Conservation (phyloP, 257 asterid species). For the Ophiorrhiza pumila region DNA sequence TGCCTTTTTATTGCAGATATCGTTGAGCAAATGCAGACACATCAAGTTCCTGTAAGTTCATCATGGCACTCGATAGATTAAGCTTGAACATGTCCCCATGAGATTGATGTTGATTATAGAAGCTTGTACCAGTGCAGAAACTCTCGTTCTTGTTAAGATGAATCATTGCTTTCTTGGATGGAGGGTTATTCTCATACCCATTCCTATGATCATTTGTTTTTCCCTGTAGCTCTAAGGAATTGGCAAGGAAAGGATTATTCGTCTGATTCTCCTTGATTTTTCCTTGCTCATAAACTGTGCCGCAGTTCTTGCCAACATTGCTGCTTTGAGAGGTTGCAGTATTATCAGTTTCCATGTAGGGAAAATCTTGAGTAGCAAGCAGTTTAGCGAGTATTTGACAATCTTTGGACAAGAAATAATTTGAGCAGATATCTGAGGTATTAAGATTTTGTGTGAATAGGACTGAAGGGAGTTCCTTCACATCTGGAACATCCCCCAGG, state of each 20-base stretch:
- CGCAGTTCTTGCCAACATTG: neutral
- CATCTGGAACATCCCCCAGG: conserved; percentile 12
- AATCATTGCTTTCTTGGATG: conserved; percentile 2
- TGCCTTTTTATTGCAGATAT: conserved; percentile 17
- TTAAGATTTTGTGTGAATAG: neutral
- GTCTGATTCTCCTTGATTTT: neutral
- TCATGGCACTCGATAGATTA: conserved; percentile 20
- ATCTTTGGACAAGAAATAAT: conserved; percentile 43
- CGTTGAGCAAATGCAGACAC: conserved; percentile 27
- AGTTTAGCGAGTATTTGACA: conserved; percentile 34
- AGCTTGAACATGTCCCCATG: conserved; percentile 25
- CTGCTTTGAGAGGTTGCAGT: conserved; percentile 23
- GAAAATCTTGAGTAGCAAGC: conserved; percentile 32
- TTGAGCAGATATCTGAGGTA: conserved; percentile 27
- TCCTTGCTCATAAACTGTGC: neutral
- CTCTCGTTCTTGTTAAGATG: neutral
- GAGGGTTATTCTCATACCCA: conserved; percentile 13
- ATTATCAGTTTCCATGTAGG: conserved; percentile 20
- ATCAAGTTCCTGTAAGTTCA: conserved; percentile 30
- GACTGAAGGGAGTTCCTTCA: conserved; percentile 28
- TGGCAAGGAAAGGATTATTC: conserved; percentile 7
- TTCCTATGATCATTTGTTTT: conserved; percentile 7
- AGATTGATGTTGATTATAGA: conserved; percentile 20
- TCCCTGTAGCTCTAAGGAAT: conserved; percentile 11
- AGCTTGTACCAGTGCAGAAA: conserved; percentile 10